Evolutionary conservation across 148 eudicot genomes (phyloP).

Genomic region (Simmondsia chinensis): DNA sequence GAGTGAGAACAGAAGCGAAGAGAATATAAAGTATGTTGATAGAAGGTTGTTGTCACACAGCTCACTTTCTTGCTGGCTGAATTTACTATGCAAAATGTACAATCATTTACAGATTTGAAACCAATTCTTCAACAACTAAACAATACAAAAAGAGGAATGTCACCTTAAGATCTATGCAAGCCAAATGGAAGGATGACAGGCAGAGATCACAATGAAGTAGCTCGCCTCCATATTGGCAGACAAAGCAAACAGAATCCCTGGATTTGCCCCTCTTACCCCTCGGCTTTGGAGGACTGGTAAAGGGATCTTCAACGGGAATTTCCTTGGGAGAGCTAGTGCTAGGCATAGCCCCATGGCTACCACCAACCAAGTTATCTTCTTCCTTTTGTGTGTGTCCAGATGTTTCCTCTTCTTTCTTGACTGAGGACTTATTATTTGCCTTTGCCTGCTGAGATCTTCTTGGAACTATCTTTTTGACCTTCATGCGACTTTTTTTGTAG

Average conservation of each 20-base stretch:
- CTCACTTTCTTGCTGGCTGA: too few species aligned
- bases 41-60: too few species aligned
- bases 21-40: too few species aligned
- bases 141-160: background rate
- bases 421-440: constrained; percentile 11
- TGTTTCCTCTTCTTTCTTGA: constrained; percentile 9
- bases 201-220: constrained; percentile 40
- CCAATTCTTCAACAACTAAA: background rate
- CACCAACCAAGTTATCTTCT: constrained; percentile 2
- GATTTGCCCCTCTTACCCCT: constrained; percentile 19
- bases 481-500: constrained; percentile 16
- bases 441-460: constrained; percentile 14
- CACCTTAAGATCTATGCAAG: constrained; percentile 33
- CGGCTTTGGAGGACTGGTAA: constrained; percentile 10
- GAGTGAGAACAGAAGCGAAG: too few species aligned
- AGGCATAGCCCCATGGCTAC: constrained; percentile 4
- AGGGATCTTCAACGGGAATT: constrained; percentile 7
- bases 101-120: too few species aligned
- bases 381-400: constrained; percentile 1
- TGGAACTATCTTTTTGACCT: constrained; percentile 15
- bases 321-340: constrained; percentile 17
- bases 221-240: constrained; percentile 43
- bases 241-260: constrained; percentile 36
- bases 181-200: constrained; percentile 32
- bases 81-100: too few species aligned